These are phyloP conservation scores for Phyllosticta capitalensis DNA, from an alignment of 2,329 filamentous ascomycete genomes.

Conservation along the genomic window DNA sequence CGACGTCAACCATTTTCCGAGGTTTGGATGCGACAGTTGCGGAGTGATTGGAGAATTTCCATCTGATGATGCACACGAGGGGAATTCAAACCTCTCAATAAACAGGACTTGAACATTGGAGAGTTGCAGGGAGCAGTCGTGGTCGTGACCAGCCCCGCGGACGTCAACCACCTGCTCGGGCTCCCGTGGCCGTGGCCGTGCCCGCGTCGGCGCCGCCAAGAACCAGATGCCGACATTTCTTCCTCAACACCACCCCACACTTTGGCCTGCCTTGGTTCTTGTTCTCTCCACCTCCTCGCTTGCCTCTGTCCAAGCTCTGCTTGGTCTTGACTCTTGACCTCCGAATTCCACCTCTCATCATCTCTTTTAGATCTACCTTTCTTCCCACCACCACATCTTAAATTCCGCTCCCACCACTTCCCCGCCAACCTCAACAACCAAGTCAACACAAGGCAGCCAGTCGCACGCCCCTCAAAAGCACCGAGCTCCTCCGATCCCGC, in stretches of 20 bases:
- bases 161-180: not conserved
- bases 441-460: not conserved
- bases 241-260: not conserved
- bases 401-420: constrained; percentile 1
- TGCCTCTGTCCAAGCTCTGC: not conserved
- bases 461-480: not conserved
- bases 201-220: not conserved
- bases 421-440: not conserved
- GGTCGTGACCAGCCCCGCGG: no score
- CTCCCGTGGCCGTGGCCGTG: not conserved
- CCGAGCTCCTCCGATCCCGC: not conserved
- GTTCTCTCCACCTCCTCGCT: not conserved
- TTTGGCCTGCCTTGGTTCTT: not conserved
- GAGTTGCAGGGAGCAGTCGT: no score
- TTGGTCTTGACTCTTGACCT: not conserved
- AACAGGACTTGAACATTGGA: no score
- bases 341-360: not conserved
- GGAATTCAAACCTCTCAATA: no score
- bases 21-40: no score
- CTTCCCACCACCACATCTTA: not conserved
- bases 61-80: no score
- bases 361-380: not conserved
- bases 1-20: no score
- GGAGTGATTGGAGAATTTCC: no score
- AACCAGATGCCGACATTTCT: not conserved